Evolutionary conservation across 2,329 filamentous ascomycete genomes (phyloP), one percentile per base, ranked within the genome.

Genomic region (Coniochaeta sp.): DNA sequence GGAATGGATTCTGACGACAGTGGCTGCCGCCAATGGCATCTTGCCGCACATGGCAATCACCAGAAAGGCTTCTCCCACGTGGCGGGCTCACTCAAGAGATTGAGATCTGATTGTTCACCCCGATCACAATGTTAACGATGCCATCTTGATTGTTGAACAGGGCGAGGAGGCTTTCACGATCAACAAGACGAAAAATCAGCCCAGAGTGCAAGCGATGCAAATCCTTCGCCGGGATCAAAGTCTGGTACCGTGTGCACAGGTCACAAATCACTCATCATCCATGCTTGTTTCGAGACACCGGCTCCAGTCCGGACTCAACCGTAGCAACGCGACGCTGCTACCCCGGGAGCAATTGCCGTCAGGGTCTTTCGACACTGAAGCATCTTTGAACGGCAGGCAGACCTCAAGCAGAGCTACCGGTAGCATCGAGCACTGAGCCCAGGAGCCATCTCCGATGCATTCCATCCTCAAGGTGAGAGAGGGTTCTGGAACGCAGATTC

Each of bases 261-360:
- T 42, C 38, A 22, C 38, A 26, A 42, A 42, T 4, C 38, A 26
- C 7, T 14, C 10, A 24, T 40, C 9, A 42, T 24, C 45, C 45
- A 48, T 48, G 45, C 18, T 30, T 22, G 45, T 48, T 48, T 48
- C 45, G 45, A 48, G 45, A 48, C 45, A 48, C 14, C 26, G 45
- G 45, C 45, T 31, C 45, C 45, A 42, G 26, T 20, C 24, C 24
- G 45, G n/a, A 18, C 42, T 16, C 27, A 31, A 31, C n/a, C 24
- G 45, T 31, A 28, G 45, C 45, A 48, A 20, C 18, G 45, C 45
- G 3, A 14, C 30, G n/a, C 45, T 48, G 24, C 24, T 48, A 30
- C 24, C 42, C 42, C 13, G 12, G 18, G 20, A 40, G 18, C 31
- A 33, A 33, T 10, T n/a, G n/a, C 35, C 18, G 35, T 40, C 35